Percentiles rank a stretch among this genome's conserved stretches.
Conservation (phyloP, 768 basidiomycete species). For the Asterophora lycoperdoides region DNA sequence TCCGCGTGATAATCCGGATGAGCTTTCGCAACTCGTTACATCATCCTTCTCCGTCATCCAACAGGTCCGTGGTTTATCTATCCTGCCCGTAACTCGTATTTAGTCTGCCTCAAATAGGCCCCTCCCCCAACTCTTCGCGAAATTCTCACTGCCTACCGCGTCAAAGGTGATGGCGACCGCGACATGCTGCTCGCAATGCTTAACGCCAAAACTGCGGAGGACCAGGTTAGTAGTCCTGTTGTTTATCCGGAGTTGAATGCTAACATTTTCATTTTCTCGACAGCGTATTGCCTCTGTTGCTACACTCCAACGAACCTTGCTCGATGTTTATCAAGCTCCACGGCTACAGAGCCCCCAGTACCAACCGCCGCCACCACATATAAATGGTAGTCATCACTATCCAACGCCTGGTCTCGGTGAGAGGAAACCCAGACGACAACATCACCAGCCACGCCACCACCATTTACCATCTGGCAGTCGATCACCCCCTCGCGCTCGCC, state of each 20-base stretch:
- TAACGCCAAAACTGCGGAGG: slow-evolving; percentile 89
- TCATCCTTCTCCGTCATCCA: slow-evolving; percentile 38
- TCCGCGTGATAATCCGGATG: slow-evolving; percentile 22
- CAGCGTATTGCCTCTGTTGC: slow-evolving; percentile 71
- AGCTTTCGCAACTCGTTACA: slow-evolving; percentile 33
- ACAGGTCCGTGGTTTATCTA: slow-evolving; percentile 29
- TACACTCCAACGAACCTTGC: slow-evolving; percentile 63
- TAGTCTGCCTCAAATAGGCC: slow-evolving; percentile 35
- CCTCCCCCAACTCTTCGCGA: slow-evolving; percentile 82
- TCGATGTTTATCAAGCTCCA: slow-evolving; percentile 53
- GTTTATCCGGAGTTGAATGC: background rate
- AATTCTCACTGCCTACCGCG: slow-evolving; percentile 79
- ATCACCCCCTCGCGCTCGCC: slow-evolving; percentile 32
- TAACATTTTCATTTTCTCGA: slow-evolving; percentile 1
- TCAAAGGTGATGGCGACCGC: slow-evolving; percentile 87
- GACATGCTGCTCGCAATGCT: slow-evolving; percentile 89
- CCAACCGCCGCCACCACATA: slow-evolving; percentile 19
- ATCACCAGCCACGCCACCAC: slow-evolving; percentile 26
- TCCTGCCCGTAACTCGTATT: slow-evolving; percentile 6
- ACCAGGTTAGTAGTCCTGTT: slow-evolving; percentile 57
- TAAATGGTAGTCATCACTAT: slow-evolving; percentile 34
- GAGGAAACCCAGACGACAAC: slow-evolving; percentile 29
- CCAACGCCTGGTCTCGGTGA: slow-evolving; percentile 33
- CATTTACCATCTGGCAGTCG: slow-evolving; percentile 30
- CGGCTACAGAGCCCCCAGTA: slow-evolving; percentile 13